Conservation (phyloP, 1,284 basidiomycete species). For the Ustilago tritici region DNA sequence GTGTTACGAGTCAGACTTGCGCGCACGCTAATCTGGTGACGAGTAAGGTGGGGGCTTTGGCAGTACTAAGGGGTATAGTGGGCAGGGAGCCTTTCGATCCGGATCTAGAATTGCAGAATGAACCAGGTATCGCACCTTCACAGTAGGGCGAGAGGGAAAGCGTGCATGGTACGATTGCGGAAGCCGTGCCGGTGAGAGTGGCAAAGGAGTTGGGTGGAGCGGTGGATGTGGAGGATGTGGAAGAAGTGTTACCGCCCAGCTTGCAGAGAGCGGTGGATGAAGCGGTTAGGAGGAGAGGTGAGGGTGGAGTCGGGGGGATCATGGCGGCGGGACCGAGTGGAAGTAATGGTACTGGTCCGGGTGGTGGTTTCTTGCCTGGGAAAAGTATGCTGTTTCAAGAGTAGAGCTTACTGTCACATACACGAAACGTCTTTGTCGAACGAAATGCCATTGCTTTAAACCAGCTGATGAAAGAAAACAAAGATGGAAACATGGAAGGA, state of each 20-base stretch:
- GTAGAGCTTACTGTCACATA: slow-evolving; percentile 6
- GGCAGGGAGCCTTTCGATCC: slow-evolving; percentile 61
- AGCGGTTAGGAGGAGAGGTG: slow-evolving; percentile 23
- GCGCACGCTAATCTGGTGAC: slow-evolving; percentile 62
- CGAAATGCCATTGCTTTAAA: background rate
- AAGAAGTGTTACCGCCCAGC: slow-evolving; percentile 48
- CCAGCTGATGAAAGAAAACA: background rate
- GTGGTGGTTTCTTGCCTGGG: slow-evolving; percentile 42
- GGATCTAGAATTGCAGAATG: slow-evolving; percentile 56
- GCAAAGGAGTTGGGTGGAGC: slow-evolving; percentile 36
- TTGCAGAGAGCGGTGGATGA: slow-evolving; percentile 34
- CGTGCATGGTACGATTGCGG: slow-evolving; percentile 40
- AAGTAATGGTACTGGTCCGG: slow-evolving; percentile 33
- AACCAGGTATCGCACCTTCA: slow-evolving; percentile 47
- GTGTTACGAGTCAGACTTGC: slow-evolving; percentile 72
- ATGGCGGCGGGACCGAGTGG: slow-evolving; percentile 5
- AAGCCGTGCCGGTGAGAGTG: slow-evolving; percentile 48
- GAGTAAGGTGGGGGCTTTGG: slow-evolving; percentile 64
- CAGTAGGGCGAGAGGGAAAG: slow-evolving; percentile 37
- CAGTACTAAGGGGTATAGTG: slow-evolving; percentile 63
- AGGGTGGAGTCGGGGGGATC: slow-evolving; percentile 13
- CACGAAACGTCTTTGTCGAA: background rate
- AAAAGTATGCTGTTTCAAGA: slow-evolving; percentile 51
- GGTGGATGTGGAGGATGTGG: slow-evolving; percentile 47
- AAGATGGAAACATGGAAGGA: background rate